Evolutionary conservation across 768 basidiomycete species (phyloP).

Genomic region (Boletellus ananiceps): DNA sequence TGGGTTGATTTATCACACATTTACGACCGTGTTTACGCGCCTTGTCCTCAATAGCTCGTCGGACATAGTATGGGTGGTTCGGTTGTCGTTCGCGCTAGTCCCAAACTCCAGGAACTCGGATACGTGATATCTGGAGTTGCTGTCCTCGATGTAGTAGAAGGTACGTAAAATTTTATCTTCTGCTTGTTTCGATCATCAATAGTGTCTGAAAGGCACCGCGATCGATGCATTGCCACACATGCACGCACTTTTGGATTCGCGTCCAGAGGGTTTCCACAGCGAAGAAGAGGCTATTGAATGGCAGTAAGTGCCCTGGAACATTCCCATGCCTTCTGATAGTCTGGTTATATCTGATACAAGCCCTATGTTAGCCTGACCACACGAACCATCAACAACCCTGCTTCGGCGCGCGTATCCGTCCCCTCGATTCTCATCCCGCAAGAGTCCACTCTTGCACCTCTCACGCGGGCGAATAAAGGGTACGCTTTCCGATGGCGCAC

Average conservation of each 20-base stretch:
- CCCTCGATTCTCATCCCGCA: conserved; percentile 66
- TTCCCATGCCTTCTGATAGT: no score
- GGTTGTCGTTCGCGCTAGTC: conserved; percentile 70
- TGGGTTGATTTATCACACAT: neutral
- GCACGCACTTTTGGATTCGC: conserved; percentile 78
- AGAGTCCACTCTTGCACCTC: conserved; percentile 31
- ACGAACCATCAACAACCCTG: conserved; percentile 73
- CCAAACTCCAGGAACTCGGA: conserved; percentile 57
- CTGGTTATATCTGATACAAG: neutral
- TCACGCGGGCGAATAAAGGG: conserved; percentile 23
- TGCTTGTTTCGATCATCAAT: neutral
- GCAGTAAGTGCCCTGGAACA: conserved; percentile 66
- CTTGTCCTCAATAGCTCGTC: conserved; percentile 51
- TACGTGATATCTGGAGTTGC: conserved; percentile 74
- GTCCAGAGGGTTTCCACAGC: conserved; percentile 82
- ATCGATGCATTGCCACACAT: conserved; percentile 91
- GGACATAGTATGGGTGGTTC: conserved; percentile 98
- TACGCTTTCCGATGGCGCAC: conserved; percentile 71
- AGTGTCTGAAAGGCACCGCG: conserved; percentile 62
- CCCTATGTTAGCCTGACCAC: conserved; percentile 56
- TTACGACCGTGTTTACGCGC: neutral
- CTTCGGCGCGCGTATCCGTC: conserved; percentile 85
- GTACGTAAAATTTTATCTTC: conserved; percentile 34
- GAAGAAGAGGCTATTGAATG: conserved; percentile 87
- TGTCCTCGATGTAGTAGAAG: conserved; percentile 88